These are phyloP conservation scores for Chionographis japonica DNA, from an alignment of 106 monocot genomes.

Conservation along the genomic window DNA sequence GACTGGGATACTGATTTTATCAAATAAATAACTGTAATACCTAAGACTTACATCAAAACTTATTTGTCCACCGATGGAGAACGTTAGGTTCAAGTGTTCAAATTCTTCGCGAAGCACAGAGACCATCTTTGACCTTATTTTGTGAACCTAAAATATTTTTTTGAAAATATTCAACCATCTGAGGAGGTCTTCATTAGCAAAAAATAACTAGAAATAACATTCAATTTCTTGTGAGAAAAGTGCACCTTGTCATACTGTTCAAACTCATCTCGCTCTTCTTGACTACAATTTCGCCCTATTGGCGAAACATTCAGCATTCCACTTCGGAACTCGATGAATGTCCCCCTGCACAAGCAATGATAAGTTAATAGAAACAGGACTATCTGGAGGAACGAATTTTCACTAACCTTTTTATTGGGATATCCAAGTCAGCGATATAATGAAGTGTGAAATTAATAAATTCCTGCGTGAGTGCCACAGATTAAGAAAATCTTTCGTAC, in stretches of 20 bases:
- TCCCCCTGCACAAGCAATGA: conserved; percentile 57
- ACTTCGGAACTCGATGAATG: conserved; percentile 93
- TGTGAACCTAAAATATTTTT: conserved; percentile 52
- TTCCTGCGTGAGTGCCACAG: conserved; percentile 41
- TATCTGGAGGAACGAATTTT: background rate
- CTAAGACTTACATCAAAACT: conserved; percentile 85
- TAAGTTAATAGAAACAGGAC: background rate
- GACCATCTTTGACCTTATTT: conserved; percentile 83
- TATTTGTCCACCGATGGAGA: conserved; percentile 97
- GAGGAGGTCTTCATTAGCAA: background rate
- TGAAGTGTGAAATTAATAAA: conserved; percentile 96
- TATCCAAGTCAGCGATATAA: conserved; percentile 95
- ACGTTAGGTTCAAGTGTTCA: conserved; percentile 75
- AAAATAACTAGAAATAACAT: conserved; percentile 1
- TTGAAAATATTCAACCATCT: background rate
- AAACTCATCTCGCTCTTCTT: conserved; percentile 93
- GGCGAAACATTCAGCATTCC: conserved; percentile 99
- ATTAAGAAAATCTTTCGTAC: conserved; percentile 6
- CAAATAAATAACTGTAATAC: background rate
- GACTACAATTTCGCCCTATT: conserved; percentile 95
- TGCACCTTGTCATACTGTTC: conserved; percentile 93
- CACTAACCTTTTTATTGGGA: conserved; percentile 85
- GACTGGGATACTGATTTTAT: background rate
- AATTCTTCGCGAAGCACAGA: conserved; percentile 81
- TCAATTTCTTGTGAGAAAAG: background rate